Conservation (phyloP, 176 grass and related monocot genomes). For the Oropetium thomaeum region DNA sequence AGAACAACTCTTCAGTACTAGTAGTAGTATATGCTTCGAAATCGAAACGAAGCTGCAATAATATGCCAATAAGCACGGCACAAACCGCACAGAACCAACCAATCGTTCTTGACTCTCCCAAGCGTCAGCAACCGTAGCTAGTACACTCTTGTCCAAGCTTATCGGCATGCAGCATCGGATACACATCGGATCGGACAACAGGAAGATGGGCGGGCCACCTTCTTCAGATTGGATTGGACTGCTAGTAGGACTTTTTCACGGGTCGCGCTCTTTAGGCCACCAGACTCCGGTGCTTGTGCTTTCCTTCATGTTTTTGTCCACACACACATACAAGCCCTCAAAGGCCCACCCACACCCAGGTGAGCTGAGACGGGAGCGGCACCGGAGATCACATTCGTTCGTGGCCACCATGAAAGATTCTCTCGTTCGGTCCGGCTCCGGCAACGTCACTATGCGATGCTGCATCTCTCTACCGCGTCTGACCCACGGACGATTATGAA, state of each 20-base stretch:
- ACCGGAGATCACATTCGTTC: conserved; percentile 31
- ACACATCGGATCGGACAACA: conserved; percentile 22
- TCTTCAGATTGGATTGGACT: too few relatives aligned
- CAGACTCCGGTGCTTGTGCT: neutral
- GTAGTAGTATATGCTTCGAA: neutral
- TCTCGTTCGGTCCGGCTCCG: neutral
- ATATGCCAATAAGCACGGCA: too few relatives aligned
- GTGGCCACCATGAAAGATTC: conserved; percentile 14
- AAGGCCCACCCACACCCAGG: neutral
- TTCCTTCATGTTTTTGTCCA: conserved; percentile 7
- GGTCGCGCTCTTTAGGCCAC: neutral
- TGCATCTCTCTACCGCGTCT: conserved; percentile 5
- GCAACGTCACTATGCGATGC: conserved; percentile 2
- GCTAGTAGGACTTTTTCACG: too few relatives aligned
- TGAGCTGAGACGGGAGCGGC: too few relatives aligned
- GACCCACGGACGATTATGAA: too few relatives aligned
- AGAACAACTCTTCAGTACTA: neutral
- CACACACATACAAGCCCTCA: neutral
- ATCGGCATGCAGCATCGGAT: neutral
- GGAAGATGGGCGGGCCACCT: too few relatives aligned
- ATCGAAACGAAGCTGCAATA: neutral
- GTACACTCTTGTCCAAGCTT: neutral
- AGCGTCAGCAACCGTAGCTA: too few relatives aligned
- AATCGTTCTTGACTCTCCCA: neutral
- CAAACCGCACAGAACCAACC: too few relatives aligned